Base-by-base conservation (phyloP, 176 grass and related monocot species). In the Chloris gayana region DNA sequence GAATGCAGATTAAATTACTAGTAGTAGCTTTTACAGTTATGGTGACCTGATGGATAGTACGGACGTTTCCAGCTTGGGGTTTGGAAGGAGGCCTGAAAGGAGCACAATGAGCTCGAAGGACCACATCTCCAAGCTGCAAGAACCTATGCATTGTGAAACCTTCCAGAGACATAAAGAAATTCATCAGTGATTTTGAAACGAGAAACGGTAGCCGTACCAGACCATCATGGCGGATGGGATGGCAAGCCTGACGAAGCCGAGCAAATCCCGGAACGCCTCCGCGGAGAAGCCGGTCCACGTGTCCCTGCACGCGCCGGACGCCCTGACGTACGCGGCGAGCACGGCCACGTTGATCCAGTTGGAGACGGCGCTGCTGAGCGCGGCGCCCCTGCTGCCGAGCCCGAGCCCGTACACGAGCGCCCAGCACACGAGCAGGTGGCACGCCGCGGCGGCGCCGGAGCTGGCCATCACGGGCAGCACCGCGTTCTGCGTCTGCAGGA, bases 401-500 rank as follows among this genome's bases (percentile, higher is more conserved):
- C 84, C 87, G 15, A 71, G 68, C 19, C 35, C 32, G 49, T 41
- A 89, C 35, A 93, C 91, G 25, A 93, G 45, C 9, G 64, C 4
- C 91, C 91, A 93, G 38, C 91, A 93, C 4, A 93, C 84, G 1
- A 46, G 31, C 26, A 87, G 65, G 70, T 93, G 91, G 69, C 86
- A 84, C 27, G 75, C 63, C 15, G 84, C 65, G 24, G 87, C 77
- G 0, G 78, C 53, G 13, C 72, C 84, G 10, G 87, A 70, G 79
- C 65, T 74, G 34, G 84, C 32, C 87, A 93, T 80, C 14, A 84
- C 77, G 1, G 87, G 87, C 34, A 87, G 10, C 57, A 89, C 84
- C n/a, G 89, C 76, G 72, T 86, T 89, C 83, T 93, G 91, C 32
- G 87, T 72, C 59, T 93, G 91, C 68, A 93, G 76, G 76, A 79